Conservation (phyloP, 352 stramenopile genomes). For the Pythium plurisporium region DNA sequence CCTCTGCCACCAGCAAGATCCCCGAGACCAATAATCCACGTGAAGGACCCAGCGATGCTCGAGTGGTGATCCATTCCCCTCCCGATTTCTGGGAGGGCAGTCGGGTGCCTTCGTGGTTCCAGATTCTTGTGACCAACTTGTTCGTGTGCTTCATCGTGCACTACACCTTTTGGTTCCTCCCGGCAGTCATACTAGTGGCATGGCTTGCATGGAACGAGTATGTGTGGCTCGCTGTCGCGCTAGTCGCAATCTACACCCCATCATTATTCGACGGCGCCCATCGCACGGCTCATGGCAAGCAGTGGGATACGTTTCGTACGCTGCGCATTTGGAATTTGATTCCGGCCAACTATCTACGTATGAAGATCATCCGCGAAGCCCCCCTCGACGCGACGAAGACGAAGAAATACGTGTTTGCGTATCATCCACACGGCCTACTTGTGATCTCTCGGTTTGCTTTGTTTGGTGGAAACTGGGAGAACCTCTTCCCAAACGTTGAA, state of each 20-base stretch:
- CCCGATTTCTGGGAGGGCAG: constrained; percentile 44
- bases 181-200: too few species aligned
- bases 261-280: constrained; percentile 51
- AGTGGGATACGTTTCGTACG: constrained; percentile 43
- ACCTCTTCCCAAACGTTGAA: constrained; percentile 50
- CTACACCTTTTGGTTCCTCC: constrained; percentile 60
- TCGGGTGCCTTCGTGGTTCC: constrained; percentile 35
- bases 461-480: constrained; percentile 66
- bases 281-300: constrained; percentile 39
- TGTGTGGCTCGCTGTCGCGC: constrained; percentile 20
- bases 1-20: too few species aligned
- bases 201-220: constrained; percentile 12
- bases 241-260: constrained; percentile 53
- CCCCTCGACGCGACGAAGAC: constrained; percentile 51
- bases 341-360: constrained; percentile 40
- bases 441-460: constrained; percentile 60
- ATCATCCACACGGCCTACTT: constrained; percentile 67
- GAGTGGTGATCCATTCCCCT: too few species aligned
- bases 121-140: constrained; percentile 29
- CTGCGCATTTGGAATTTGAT: constrained; percentile 40
- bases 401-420: constrained; percentile 74
- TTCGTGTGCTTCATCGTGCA: constrained; percentile 61
- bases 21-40: too few species aligned
- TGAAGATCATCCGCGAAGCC: constrained; percentile 61
- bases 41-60: too few species aligned